Percentiles rank a stretch among this genome's conserved stretches.
Evolutionary conservation across 495 filamentous ascomycete species (phyloP).

Genomic region (Penicillium pulvis): DNA sequence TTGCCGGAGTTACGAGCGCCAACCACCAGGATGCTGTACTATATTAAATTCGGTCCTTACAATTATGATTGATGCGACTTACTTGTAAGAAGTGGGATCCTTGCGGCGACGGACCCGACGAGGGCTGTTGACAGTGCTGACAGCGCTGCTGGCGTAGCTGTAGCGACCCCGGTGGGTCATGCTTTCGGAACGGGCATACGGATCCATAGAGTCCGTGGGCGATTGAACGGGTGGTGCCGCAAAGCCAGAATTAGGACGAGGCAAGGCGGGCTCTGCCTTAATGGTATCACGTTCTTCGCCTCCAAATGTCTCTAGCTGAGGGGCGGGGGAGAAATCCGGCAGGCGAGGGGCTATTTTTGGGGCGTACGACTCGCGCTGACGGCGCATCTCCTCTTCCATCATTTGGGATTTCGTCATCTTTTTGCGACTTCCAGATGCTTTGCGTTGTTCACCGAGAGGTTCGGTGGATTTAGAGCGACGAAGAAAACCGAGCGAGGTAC

Average conservation of each 20-base stretch:
- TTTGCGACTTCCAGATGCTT: slow-evolving; percentile 64
- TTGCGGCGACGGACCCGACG: slow-evolving; percentile 89
- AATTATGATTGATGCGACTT: slow-evolving; percentile 38
- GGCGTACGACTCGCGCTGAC: slow-evolving; percentile 66
- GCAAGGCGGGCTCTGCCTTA: slow-evolving; percentile 8
- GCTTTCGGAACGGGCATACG: slow-evolving; percentile 83
- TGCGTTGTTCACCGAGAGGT: slow-evolving; percentile 43
- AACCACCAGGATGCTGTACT: slow-evolving; percentile 80
- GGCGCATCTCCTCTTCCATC: slow-evolving; percentile 66
- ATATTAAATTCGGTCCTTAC: slow-evolving; percentile 13
- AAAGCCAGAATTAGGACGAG: slow-evolving; percentile 26
- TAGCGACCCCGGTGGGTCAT: slow-evolving; percentile 97
- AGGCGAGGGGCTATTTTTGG: slow-evolving; percentile 76
- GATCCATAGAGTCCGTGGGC: slow-evolving; percentile 60
- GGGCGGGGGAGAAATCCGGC: slow-evolving; percentile 69
- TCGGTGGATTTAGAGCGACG: slow-evolving; percentile 80
- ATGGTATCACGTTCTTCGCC: slow-evolving; percentile 58
- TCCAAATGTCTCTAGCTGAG: slow-evolving; percentile 70
- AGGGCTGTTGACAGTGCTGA: slow-evolving; percentile 92
- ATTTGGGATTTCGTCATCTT: slow-evolving; percentile 58
- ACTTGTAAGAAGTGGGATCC: slow-evolving; percentile 99
- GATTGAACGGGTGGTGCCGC: slow-evolving; percentile 22
- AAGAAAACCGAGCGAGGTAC: slow-evolving; percentile 62
- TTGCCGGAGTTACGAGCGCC: slow-evolving; percentile 90
- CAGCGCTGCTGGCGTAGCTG: slow-evolving; percentile 91